A percentile compares a stretch with the other conserved stretches of the same genome.
Evolutionary conservation across 352 stramenopile genomes (phyloP).

Genomic region (Thalassiosira allenii): DNA sequence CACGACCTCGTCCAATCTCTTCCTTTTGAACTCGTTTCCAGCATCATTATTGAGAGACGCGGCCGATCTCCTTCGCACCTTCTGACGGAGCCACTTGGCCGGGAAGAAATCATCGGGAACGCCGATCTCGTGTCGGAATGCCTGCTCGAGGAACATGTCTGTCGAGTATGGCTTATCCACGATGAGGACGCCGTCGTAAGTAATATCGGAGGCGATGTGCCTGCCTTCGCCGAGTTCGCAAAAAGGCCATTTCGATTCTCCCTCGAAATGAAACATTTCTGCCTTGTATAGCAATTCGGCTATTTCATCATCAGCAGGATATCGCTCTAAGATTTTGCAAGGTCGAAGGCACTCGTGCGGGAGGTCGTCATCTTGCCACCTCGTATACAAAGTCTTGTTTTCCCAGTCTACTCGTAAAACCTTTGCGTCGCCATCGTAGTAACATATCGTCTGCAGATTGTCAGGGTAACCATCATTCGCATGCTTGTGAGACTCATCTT

Average conservation of each 20-base stretch:
- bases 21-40: slow-evolving; percentile 34
- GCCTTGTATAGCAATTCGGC: slow-evolving; percentile 34
- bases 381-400: slow-evolving; percentile 38
- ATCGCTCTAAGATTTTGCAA: slow-evolving; percentile 47
- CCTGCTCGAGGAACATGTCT: slow-evolving; percentile 43
- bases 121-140: slow-evolving; percentile 51
- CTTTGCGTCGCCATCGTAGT: slow-evolving; percentile 45
- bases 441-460: slow-evolving; percentile 52
- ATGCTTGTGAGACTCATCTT: too few species aligned
- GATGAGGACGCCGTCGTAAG: slow-evolving; percentile 45
- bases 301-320: slow-evolving; percentile 12
- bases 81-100: slow-evolving; percentile 31
- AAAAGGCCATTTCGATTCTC: slow-evolving; percentile 18
- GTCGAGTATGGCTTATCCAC: slow-evolving; percentile 38
- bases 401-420: slow-evolving; percentile 35
- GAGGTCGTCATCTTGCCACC: slow-evolving; percentile 30
- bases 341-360: slow-evolving; percentile 51
- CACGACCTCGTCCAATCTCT: slow-evolving; percentile 28
- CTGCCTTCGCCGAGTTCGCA: slow-evolving; percentile 31
- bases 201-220: slow-evolving; percentile 42
- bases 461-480: slow-evolving; percentile 42
- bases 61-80: slow-evolving; percentile 27
- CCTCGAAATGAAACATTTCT: slow-evolving; percentile 58
- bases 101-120: slow-evolving; percentile 40
- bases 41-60: not conserved